Base-by-base conservation (phyloP, 2,329 filamentous ascomycete genomes). In the Fusarium bulbicola region DNA sequence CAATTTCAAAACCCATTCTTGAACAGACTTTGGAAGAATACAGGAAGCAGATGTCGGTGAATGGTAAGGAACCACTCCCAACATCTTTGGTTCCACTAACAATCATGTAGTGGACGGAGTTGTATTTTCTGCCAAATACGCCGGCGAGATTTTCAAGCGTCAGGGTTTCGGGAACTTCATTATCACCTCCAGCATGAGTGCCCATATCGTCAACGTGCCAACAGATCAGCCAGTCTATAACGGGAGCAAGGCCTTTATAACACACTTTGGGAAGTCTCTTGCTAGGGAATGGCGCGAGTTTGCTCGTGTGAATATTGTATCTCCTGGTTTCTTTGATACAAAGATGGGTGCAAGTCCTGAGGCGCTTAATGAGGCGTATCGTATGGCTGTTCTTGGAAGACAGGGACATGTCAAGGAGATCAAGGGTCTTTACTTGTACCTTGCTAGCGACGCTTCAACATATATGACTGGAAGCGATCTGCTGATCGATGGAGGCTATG, bases 381-480 rank as follows among this genome's bases (percentile, higher is more conserved):
- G 85, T 2, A 88, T 89, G 86, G 81, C 86, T 1, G 81, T 82
- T 4, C 74, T 88, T 21, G 86, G 88, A 42, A 86, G 90, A 68
- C 86, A 91, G 70, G 90, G 88, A 32, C 86, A 92, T 76, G 89
- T 89, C 7, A 90, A 90, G 83, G 90, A 92, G 83, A 83, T 92
- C 72, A 92, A 91, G 85, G 90, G 88, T 10, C 79, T 86, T 20
- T 89, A 88, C 72, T 79, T 88, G 42, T 88, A 88, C 75, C 80
- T 88, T 36, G 85, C 84, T n/a, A 86, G 85, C 34, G 85, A 87
- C 66, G 86, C 86, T 5, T 74, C 70, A 18, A 74, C 70, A 13
- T 73, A 74, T 24, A 73, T 74, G 70, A 73, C 70, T 3, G 70
- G 70, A 7, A 74, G 70, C 14, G 70, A 73, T 24, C 26, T 73